Percentiles rank a stretch among this genome's conserved stretches.
phyloP scores from a whole-genome alignment of 2,329 filamentous ascomycete species.

The Neobulgaria alba region DNA sequence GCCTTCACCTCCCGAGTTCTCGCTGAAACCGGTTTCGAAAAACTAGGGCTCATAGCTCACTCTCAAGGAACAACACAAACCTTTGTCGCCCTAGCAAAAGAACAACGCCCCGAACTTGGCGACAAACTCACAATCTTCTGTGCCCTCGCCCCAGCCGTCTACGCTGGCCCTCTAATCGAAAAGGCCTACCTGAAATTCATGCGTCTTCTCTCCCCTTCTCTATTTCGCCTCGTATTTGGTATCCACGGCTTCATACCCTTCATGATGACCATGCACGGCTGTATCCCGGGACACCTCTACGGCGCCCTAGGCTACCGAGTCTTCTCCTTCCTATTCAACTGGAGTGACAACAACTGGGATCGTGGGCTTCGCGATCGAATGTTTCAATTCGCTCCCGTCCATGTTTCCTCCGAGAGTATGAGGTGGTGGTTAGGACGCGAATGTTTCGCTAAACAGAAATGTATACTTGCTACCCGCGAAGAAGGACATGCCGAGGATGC shows the following conservation, averaged over 20 bases:
- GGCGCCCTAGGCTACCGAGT: constrained; percentile 80
- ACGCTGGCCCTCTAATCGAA: constrained; percentile 76
- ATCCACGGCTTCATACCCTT: constrained; percentile 89
- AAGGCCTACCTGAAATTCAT: constrained; percentile 92
- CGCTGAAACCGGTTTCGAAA: constrained; percentile 71
- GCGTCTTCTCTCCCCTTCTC: constrained; percentile 63
- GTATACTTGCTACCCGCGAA: constrained; percentile 73
- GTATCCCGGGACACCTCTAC: constrained; percentile 60
- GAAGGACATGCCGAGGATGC: constrained; percentile 54
- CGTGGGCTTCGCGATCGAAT: constrained; percentile 67
- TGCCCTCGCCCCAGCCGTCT: constrained; percentile 80
- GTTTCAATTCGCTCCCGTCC: constrained; percentile 89
- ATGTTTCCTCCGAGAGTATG: constrained; percentile 85
- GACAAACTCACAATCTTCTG: constrained; percentile 83
- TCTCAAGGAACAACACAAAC: constrained; percentile 88
- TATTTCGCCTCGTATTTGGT: constrained; percentile 79
- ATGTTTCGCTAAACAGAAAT: constrained; percentile 78
- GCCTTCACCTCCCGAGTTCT: constrained; percentile 74
- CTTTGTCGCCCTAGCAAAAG: constrained; percentile 79
- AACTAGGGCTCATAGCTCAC: constrained; percentile 76
- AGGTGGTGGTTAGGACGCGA: constrained; percentile 90
- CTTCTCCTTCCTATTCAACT: constrained; percentile 83
- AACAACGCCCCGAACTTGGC: constrained; percentile 78
- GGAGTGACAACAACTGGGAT: constrained; percentile 82
- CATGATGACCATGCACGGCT: constrained; percentile 39